phyloP scores from a whole-genome alignment of 2,329 filamentous ascomycete genomes.

The Onygenales sp. region DNA sequence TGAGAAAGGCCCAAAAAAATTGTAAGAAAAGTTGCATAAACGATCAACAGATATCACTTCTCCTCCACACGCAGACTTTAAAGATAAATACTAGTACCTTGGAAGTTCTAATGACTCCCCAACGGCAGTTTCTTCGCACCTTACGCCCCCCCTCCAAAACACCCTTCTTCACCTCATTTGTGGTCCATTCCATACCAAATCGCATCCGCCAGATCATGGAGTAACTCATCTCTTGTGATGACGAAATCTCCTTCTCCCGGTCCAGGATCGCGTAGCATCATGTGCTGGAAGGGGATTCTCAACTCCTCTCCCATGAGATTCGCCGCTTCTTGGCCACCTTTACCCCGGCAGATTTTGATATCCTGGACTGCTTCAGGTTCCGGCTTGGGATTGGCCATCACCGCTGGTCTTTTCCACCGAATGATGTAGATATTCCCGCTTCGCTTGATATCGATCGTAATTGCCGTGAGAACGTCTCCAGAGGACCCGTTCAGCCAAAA shows the following conservation, averaged over 20 bases:
- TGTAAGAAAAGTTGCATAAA: too few relatives aligned
- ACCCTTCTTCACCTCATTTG: too few relatives aligned
- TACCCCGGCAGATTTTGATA: slow-evolving; percentile 4
- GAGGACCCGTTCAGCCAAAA: slow-evolving; percentile 4
- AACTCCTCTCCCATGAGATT: background rate
- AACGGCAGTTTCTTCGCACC: too few relatives aligned
- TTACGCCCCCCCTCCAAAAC: too few relatives aligned
- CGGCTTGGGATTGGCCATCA: background rate
- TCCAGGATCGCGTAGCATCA: slow-evolving; percentile 1
- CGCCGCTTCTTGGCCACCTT: background rate
- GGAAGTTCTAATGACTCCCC: too few relatives aligned
- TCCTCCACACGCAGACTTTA: too few relatives aligned
- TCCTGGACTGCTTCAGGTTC: slow-evolving; percentile 1
- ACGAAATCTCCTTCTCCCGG: slow-evolving; percentile 5
- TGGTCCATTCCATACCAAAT: background rate
- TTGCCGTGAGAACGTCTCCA: background rate
- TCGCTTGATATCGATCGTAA: slow-evolving; percentile 7
- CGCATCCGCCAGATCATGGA: background rate
- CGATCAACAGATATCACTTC: too few relatives aligned
- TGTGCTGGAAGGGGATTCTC: background rate
- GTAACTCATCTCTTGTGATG: slow-evolving; percentile 2
- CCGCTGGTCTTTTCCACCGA: slow-evolving; percentile 1
- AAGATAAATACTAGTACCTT: too few relatives aligned
- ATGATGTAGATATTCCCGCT: slow-evolving; percentile 4
- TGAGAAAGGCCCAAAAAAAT: too few relatives aligned